Conservation (phyloP, 75 land plant genomes). For the Cryptomeria japonica region DNA sequence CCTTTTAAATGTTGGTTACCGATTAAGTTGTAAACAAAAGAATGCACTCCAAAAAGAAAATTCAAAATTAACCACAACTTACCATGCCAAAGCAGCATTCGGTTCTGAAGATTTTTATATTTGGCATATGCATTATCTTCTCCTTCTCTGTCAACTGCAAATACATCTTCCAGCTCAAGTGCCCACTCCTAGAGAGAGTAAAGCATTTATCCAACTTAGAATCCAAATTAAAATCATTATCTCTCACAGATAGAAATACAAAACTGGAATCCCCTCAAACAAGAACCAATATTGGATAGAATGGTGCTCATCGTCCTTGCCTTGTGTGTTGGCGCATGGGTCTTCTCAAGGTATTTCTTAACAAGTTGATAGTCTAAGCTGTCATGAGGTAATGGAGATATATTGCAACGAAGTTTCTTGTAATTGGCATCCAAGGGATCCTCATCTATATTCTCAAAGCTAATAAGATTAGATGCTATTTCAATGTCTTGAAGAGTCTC, state of each 20-base stretch:
- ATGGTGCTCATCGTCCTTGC: constrained; percentile 32
- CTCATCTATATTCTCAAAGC: constrained; percentile 67
- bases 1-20: neutral
- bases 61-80: constrained; percentile 8
- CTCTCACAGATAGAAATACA: neutral
- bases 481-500: constrained; percentile 98
- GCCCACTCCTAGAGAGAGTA: constrained; percentile 68
- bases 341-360: constrained; percentile 74
- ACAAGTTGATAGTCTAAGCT: constrained; percentile 79
- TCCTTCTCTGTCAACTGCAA: constrained; percentile 85
- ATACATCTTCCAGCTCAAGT: constrained; percentile 93
- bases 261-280: neutral
- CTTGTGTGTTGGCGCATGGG: constrained; percentile 98
- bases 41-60: neutral
- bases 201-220: neutral
- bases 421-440: constrained; percentile 90
- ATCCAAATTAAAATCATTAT: neutral
- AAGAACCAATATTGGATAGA: neutral
- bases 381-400: constrained; percentile 79
- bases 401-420: constrained; percentile 76
- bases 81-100: constrained; percentile 99
- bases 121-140: constrained; percentile 73
- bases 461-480: constrained; percentile 87
- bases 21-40: neutral
- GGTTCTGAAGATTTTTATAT: constrained; percentile 67